Evolutionary conservation across 2,329 filamentous ascomycete species (phyloP).

Genomic region (Epicoccum nigrum): DNA sequence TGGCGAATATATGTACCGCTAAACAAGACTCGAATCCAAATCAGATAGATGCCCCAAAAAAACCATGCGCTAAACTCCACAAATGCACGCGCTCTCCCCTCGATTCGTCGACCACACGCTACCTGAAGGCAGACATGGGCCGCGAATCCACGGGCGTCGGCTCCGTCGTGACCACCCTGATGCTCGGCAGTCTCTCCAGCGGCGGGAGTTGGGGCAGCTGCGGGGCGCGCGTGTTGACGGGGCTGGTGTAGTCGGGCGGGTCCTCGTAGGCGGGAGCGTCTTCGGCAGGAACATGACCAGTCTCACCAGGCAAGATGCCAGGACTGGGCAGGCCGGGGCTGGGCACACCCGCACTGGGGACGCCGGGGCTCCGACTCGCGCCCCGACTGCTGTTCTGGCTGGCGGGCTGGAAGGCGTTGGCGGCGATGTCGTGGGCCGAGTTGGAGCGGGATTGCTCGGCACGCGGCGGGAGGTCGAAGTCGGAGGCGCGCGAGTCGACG

Average conservation of each 20-base stretch:
- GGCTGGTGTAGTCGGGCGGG: constrained; percentile 57
- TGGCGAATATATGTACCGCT: too few relatives aligned
- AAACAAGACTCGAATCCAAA: too few relatives aligned
- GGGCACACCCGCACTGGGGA: constrained; percentile 23
- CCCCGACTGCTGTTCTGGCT: constrained; percentile 41
- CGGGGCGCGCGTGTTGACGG: constrained; percentile 40
- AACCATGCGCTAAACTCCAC: too few relatives aligned
- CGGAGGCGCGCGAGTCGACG: constrained; percentile 45
- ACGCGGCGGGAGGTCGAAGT: constrained; percentile 44
- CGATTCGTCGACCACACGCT: too few relatives aligned
- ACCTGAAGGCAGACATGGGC: constrained; percentile 18
- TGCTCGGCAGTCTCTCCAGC: constrained; percentile 52
- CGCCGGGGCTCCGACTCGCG: constrained; percentile 25
- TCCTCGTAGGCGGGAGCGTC: constrained; percentile 53
- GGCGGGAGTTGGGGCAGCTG: constrained; percentile 38
- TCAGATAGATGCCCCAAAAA: too few relatives aligned
- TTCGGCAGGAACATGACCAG: constrained; percentile 39
- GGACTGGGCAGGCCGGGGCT: background rate
- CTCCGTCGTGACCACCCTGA: constrained; percentile 52
- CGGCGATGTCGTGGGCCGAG: constrained; percentile 26
- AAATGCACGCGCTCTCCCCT: too few relatives aligned
- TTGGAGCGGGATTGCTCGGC: constrained; percentile 27
- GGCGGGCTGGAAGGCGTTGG: constrained; percentile 51
- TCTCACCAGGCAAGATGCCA: too few relatives aligned
- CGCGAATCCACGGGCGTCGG: constrained; percentile 28